These are phyloP conservation scores for Aegilops umbellulata DNA, from an alignment of 176 grass and related monocot species.

Conservation along the genomic window DNA sequence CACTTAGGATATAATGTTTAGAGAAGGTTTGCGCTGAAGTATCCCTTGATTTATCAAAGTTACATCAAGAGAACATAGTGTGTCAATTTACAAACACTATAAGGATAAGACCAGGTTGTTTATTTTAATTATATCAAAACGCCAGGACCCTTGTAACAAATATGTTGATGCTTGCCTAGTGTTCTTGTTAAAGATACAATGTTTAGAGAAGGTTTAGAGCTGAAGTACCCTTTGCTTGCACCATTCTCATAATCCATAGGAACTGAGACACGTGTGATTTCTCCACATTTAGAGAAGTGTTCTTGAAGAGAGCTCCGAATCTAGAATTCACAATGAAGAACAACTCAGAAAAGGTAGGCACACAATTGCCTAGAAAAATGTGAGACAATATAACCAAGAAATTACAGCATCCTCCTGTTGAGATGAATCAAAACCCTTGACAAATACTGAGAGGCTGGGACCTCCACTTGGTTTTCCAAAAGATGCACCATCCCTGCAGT, in stretches of 20 bases:
- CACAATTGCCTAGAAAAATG: neutral
- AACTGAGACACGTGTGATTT: constrained; percentile 54
- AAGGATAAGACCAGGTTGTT: neutral
- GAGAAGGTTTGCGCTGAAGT: too few relatives aligned
- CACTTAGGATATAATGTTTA: too few relatives aligned
- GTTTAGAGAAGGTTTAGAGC: neutral
- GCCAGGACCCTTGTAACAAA: too few relatives aligned
- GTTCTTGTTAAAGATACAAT: neutral
- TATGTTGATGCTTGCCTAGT: too few relatives aligned
- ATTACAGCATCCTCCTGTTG: constrained; percentile 59
- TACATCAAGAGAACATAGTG: neutral
- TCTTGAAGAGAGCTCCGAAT: constrained; percentile 57
- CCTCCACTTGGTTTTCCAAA: constrained; percentile 57
- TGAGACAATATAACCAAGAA: neutral
- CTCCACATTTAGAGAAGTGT: constrained; percentile 74
- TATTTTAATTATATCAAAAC: neutral
- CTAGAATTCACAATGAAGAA: constrained; percentile 31
- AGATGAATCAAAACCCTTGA: constrained; percentile 66
- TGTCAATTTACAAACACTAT: neutral
- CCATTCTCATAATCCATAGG: constrained; percentile 67
- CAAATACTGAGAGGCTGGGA: constrained; percentile 50
- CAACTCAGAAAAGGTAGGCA: neutral
- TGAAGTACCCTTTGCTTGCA: constrained; percentile 55
- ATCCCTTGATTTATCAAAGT: too few relatives aligned
- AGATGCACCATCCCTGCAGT: constrained; percentile 57